Evolutionary conservation across 371 early-diverging fungal species (phyloP), one percentile per base, ranked within the genome.

Genomic region (Sporodiniella umbellata): DNA sequence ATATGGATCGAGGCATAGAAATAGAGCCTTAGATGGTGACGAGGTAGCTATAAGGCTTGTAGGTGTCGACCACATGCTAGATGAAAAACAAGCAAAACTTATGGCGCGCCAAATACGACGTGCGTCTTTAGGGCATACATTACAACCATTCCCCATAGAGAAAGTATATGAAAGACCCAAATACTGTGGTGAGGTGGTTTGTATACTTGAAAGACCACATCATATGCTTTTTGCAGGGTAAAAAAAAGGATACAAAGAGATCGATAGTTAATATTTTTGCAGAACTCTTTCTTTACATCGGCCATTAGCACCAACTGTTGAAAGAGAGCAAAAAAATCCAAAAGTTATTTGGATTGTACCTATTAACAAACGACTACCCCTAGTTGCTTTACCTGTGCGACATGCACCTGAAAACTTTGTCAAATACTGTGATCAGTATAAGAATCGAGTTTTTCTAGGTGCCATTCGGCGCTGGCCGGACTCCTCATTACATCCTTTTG

Each of bases 11-110:
- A 52, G 58, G 11, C 58, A 67, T n/a, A 82, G 88, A 38, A 92
- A 92, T 58, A 79, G 92, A 17, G 89, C 90, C 0, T 61, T 90
- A 19, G 75, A 87, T 22, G 88, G 88, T 12, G 90, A 92, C 43
- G 42, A 72, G 8, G 92, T 92, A 1, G 83, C 78, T 1, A 67
- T 92, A 7, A 58, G 67, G 48, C 45, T 89, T 5, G 66, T 92
- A 6, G 66, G 66, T 31, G 81, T 80, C 0, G 72, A 66, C 8
- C 79, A 75, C 26, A 68, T 83, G 61, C 14, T 68, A 47, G 23
- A 52, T 31, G 74, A 70, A 46, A 64, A 68, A 40, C 39, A 46
- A 40, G 22, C 42, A 7, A 67, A 71, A 19, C 39, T 62, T 26
- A 60, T 60, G 42, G 60, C 60, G 17, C 62, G 66, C 14, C 33